Conservation (phyloP, 2,329 filamentous ascomycete species). For the Paraphoma chrysanthemicola region DNA sequence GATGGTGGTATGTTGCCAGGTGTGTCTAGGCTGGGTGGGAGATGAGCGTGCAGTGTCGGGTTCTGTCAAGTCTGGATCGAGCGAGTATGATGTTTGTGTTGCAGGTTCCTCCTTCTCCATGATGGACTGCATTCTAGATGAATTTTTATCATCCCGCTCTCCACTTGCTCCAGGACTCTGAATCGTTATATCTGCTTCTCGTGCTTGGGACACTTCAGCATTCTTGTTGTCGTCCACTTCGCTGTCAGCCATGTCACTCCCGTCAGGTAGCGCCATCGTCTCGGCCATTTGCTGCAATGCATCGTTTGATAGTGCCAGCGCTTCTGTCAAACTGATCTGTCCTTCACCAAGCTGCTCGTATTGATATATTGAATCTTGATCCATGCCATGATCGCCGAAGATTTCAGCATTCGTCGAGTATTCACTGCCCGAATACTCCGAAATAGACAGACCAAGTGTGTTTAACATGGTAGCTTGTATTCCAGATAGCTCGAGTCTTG, state of each 20-base stretch:
- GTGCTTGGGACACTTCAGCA: neutral
- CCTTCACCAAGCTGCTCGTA: no score
- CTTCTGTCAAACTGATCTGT: no score
- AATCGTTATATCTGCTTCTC: neutral
- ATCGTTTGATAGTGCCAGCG: no score
- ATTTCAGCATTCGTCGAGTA: no score
- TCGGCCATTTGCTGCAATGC: neutral
- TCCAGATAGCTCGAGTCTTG: neutral
- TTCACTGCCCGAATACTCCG: no score
- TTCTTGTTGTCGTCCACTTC: neutral
- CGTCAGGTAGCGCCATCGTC: neutral
- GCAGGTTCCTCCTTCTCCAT: neutral
- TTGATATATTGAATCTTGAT: no score
- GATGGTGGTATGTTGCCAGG: neutral
- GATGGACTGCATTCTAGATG: neutral
- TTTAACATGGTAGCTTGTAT: no score
- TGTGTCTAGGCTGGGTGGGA: neutral
- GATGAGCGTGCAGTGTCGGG: neutral
- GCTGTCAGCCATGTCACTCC: neutral
- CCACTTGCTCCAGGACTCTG: neutral
- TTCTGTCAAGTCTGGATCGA: neutral
- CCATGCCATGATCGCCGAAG: no score
- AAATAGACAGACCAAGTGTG: no score
- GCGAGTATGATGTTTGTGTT: neutral
- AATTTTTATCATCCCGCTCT: neutral